Base-by-base conservation (phyloP, 495 filamentous ascomycete species). In the Podospora anserina region DNA sequence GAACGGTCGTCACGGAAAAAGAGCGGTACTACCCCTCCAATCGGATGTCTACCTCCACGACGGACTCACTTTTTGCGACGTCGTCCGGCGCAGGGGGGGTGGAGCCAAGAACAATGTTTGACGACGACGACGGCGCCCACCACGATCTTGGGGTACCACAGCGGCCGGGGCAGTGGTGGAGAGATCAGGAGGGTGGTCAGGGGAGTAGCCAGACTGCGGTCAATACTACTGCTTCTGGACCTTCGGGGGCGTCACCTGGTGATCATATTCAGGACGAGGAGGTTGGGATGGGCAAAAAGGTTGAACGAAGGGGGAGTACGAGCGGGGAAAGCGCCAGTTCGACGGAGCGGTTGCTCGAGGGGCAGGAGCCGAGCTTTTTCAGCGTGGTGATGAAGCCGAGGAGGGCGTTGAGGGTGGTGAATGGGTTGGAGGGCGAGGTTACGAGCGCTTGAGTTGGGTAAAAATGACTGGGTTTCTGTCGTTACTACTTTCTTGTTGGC, bases 351-450 rank as follows among this genome's bases (percentile, higher is more conserved):
- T 72, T 92, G 69, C 62, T 91, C 44, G 81, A 82, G 5, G 88
- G 87, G 26, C 80, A 84, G 71, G 88, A 92, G 75, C 90, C 90
- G 72, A 91, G 85, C 66, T 93, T 92, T 73, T 87, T 90, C 70
- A 89, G 87, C 57, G 90, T 92, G 20, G 75, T 92, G 71, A 71
- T 92, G 77, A 89, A 88, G 68, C 90, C 90, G 65, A 84, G 89
- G 73, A 82, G 91, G 73, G 91, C 89, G 71, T 79, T 93, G 78
- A 78, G 88, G 73, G 89, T 92, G 54, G 88, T 92, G 18, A 93
- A 93, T 81, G 80, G 81, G 13, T 61, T 82, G 67, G 80, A 82
- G 64, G 67, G 64, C 54, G 72, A 72, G 44, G 53, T 61, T 60
- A 68, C 63, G 26, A 66, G 65, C 28, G 58, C 26, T n/a, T 61